Evolutionary conservation across 768 basidiomycete species (phyloP), one percentile per base, ranked within the genome.

Genomic region (Polyporus arcularius): DNA sequence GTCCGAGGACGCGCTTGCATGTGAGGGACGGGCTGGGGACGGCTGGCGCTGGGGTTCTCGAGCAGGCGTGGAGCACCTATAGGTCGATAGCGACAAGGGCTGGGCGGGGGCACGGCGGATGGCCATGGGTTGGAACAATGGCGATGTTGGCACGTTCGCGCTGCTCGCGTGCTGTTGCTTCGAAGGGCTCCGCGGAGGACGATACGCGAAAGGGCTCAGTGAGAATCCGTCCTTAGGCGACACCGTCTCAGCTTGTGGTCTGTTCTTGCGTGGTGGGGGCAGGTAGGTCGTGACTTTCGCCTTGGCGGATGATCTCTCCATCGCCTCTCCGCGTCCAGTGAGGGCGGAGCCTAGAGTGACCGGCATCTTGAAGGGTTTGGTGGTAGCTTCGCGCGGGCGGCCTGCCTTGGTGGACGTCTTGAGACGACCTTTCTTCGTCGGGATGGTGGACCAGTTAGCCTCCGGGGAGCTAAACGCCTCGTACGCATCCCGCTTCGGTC

Each of bases 401-500:
- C 26, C 28, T 14, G 43, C 40, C 21, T 18, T 38, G 11, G 2
- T n/a, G 6, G 15, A 18, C 10, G 16, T 45, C 11, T 12, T 26
- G 11, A 26, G 21, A 26, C 40, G 32, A n/a, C 38, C 9, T 31
- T 68, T 65, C 38, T 53, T 57, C 45, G 64, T 4, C 4, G 60
- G 52, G 21, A 71, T 49, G 8, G 70, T 72, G 11, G 65, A 62
- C 71, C 72, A 73, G 1, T 49, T 39, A 4, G 64, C 32, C 21
- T 72, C 63, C n/a, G 71, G 69, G 52, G 65, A 68, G 21, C 53
- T 40, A 50, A 71, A 64, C 18, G 65, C 65, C 35, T 61, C 58
- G 43, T 70, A 71, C 9, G 64, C 66, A 48, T 68, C 60, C n/a
- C 57, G 66, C 47, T 65, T 67, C 11, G 14, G 18, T 18, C n/a